These are phyloP conservation scores for Oryza glaberrima DNA, from an alignment of 176 grass and related monocot genomes.

Conservation along the genomic window DNA sequence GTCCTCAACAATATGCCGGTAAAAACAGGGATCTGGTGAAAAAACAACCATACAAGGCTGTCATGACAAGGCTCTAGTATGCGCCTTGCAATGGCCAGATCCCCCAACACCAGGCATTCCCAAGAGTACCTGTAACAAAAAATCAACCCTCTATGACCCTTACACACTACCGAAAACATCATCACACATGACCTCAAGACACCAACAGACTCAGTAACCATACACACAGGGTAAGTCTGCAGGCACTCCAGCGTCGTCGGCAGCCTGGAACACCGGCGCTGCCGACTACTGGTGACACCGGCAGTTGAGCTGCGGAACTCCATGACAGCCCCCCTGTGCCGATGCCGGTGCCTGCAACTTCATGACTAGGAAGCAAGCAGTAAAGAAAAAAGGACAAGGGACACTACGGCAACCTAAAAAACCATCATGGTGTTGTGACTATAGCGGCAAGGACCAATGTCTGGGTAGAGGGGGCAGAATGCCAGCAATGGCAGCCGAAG, in stretches of 20 bases:
- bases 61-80: constrained; percentile 62
- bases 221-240: constrained; percentile 44
- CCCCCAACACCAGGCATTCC: constrained; percentile 69
- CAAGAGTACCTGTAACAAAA: constrained; percentile 82
- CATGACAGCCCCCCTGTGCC: constrained; percentile 13
- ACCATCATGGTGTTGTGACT: constrained; percentile 52
- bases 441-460: constrained; percentile 55
- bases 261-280: constrained; percentile 7
- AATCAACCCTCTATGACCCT: constrained; percentile 62
- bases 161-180: constrained; percentile 44
- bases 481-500: constrained; percentile 56
- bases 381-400: constrained; percentile 42
- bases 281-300: background rate
- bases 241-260: constrained; percentile 18
- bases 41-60: constrained; percentile 93
- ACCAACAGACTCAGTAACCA: constrained; percentile 47
- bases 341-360: constrained; percentile 27
- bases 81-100: constrained; percentile 54
- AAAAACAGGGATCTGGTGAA: constrained; percentile 64
- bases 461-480: constrained; percentile 56
- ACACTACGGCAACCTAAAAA: constrained; percentile 59
- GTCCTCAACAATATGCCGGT: constrained; percentile 65
- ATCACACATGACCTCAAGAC: constrained; percentile 37
- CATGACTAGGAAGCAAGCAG: constrained; percentile 52
- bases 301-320: constrained; percentile 27